A percentile compares a stretch with the other conserved stretches of the same genome.
These are phyloP conservation scores for Pseudogymnoascus sp. DNA, from an alignment of 2,329 filamentous ascomycete genomes.

Conservation along the genomic window DNA sequence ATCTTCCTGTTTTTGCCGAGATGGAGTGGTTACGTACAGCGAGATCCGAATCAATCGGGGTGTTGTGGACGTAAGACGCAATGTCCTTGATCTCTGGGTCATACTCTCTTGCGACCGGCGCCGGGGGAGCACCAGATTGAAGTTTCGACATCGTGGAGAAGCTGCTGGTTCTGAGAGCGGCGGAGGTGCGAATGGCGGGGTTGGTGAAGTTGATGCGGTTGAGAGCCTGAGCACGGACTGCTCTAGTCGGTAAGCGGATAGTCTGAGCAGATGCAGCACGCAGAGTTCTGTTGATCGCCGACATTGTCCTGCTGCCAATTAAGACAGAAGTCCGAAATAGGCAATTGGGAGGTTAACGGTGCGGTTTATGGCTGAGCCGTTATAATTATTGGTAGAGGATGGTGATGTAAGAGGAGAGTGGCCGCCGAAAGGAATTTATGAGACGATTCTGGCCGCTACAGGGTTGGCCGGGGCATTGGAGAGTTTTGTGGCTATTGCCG, in stretches of 20 bases:
- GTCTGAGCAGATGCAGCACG: conserved; percentile 7
- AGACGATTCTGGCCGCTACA: conserved; percentile 7
- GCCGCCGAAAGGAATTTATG: conserved; percentile 2
- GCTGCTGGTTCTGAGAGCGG: not conserved
- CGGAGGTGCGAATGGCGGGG: conserved; percentile 1
- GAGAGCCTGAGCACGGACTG: conserved; percentile 3
- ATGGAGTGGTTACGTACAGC: conserved; percentile 54
- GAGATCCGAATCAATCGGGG: conserved; percentile 81
- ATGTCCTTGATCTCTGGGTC: conserved; percentile 94
- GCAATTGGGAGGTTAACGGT: not conserved
- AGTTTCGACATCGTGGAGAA: conserved; percentile 31
- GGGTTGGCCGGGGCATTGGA: not conserved
- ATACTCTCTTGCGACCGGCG: conserved; percentile 54
- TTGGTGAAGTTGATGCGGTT: not conserved
- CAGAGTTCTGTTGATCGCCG: conserved; percentile 10
- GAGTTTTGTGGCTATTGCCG: not conserved
- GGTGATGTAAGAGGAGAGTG: conserved; percentile 3
- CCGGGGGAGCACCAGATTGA: conserved; percentile 37
- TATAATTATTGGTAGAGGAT: not conserved
- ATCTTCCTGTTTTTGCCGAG: not conserved
- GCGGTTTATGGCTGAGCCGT: conserved; percentile 1
- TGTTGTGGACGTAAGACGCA: conserved; percentile 88
- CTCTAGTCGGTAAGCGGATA: not conserved
- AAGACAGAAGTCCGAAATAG: conserved; percentile 2
- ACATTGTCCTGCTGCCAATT: conserved; percentile 9